Evolutionary conservation across 225 moss, liverwort and hornwort species (phyloP), one percentile per base, ranked within the genome.

Genomic region (Bryum argenteum): DNA sequence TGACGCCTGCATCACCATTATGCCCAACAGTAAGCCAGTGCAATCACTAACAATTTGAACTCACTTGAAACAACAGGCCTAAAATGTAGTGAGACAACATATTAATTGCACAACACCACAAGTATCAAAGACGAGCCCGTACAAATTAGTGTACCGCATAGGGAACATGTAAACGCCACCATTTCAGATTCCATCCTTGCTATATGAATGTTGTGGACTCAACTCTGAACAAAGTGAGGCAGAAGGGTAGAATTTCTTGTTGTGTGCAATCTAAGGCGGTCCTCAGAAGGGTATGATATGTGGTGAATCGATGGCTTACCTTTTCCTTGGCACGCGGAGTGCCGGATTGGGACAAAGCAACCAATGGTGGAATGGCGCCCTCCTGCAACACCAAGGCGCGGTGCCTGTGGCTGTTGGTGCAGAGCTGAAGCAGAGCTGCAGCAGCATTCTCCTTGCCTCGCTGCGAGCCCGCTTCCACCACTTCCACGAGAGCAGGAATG

Each of bases 271-370:
- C 18, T 33, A 24, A 69, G 42, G 17, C 8, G 23, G 22, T n/a
- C 26, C 43, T 61, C 38, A 50, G 21, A 47, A 11, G 57, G 42
- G 45, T 2, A 43, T 15, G 11, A 28, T 3, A 56, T 20, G 67
- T 65, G 33, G 10, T 43, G 19, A 57, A 55, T 52, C 52, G 38
- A 20, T 16, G 10, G 54, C 48, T 11, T 79, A 92, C 96, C 91
- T 97, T 97, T 75, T 97, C 96, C 81, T 93, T 97, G 33, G 96
- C 96, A 52, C 96, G 91, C 58, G 96, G 91, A 39, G 96, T 93
- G 80, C 96, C 96, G 8, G 96, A 86, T 74, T 97, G 96, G 62
- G 96, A 97, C 39, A 97, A 82, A 11, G 96, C 93, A 43, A 93
- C 93, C 71, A 97, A 77, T 8, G 96, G 93, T 24, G 96, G 96